Evolutionary conservation across 2,329 filamentous ascomycete species (phyloP), one percentile per base, ranked within the genome.

Genomic region (Sclerotinia nivalis): DNA sequence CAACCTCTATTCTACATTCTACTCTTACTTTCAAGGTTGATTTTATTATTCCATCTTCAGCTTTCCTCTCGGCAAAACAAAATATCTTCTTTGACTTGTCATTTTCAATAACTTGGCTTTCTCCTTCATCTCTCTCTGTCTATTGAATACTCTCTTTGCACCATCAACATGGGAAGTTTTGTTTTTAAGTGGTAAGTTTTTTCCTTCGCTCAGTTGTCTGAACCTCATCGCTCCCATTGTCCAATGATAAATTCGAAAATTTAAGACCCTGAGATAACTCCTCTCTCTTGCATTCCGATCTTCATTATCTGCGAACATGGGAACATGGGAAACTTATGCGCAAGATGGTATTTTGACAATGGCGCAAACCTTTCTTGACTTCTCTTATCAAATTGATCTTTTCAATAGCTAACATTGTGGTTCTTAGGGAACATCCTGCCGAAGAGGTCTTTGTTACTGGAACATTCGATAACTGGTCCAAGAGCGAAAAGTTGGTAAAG

Each of bases 391-490:
- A 55, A 18, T 47, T 64, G 34, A 31, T n/a, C 5, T 7, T 34
- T 34, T 54, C 40, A 28, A 28, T 28, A 8, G 60, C 68, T 69
- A 25, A 69, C 60, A 54, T 12, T 4, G 7, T 43, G 12, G 7
- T 56, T 54, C 28, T 75, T 82, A 97, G 95, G 95, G 88, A 91
- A 79, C 90, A 96, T 80, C 84, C 89, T 76, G 94, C 89, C 76
- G 93, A 92, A 79, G 86, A 89, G 75, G 95, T 98, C 80, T 95
- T 91, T 81, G 96, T 98, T 76, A 98, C 95, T 54, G 96, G 96
- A 79, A 95, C 92, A 73, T 98, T 98, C 80, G 95, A 98, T 82
- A 87, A 93, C 83, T 99, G 96, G 96, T 86, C 87, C 75, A 95
- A 96, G 85, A 93, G 89, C 69, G 88, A 95, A 80, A 88, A 91